These are phyloP conservation scores for Cladosporium colombiae DNA, from an alignment of 2,329 filamentous ascomycete species.

Conservation along the genomic window DNA sequence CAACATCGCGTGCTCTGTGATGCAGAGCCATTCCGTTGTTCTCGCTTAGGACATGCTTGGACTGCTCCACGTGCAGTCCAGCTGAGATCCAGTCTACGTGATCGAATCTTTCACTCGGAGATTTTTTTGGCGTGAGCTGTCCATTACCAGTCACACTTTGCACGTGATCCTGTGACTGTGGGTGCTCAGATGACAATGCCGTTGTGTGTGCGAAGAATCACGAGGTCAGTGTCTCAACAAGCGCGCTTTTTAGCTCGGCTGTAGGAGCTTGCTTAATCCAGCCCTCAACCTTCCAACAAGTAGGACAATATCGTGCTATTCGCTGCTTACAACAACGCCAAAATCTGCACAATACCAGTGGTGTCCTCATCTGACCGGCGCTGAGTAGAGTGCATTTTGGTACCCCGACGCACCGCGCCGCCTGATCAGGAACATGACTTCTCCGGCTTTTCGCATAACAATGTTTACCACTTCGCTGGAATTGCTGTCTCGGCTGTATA, in stretches of 20 bases:
- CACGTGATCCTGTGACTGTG: neutral
- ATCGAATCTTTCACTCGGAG: neutral
- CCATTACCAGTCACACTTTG: neutral
- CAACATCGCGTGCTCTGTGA: neutral
- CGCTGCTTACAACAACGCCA: neutral
- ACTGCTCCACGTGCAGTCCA: neutral
- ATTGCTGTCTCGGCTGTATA: neutral
- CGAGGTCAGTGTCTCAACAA: neutral
- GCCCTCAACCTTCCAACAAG: neutral
- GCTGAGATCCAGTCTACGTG: neutral
- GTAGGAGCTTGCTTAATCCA: neutral
- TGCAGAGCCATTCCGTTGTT: neutral
- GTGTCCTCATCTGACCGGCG: conserved; percentile 2
- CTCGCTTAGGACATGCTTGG: neutral
- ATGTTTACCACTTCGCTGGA: neutral
- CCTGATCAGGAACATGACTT: neutral
- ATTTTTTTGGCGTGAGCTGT: neutral
- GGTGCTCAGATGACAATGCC: conserved; percentile 1
- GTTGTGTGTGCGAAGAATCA: neutral
- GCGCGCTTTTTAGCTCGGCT: conserved; percentile 1
- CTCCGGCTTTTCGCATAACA: neutral
- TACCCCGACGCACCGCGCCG: neutral
- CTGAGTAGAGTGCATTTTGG: neutral
- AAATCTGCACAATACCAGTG: neutral
- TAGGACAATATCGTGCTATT: neutral